Percentiles rank a stretch among this genome's conserved stretches.
Evolutionary conservation across 2,329 filamentous ascomycete genomes (phyloP).

Genomic region (Cercospora canescens): DNA sequence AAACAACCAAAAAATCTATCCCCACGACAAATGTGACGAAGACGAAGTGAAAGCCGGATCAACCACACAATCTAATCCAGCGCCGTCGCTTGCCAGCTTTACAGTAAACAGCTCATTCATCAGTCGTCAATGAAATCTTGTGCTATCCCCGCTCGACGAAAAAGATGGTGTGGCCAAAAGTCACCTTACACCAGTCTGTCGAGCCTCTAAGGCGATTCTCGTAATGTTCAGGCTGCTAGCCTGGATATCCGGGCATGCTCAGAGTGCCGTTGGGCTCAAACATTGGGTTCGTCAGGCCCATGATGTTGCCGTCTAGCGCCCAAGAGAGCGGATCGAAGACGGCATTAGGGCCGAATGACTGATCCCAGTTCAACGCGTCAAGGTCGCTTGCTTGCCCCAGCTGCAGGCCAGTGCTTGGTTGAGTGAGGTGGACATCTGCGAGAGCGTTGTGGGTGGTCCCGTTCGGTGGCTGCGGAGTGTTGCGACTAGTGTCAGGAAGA

Average conservation of each 20-base stretch:
- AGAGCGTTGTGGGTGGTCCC: slow-evolving; percentile 15
- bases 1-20: neutral
- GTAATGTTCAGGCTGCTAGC: slow-evolving; percentile 1
- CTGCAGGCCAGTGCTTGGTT: slow-evolving; percentile 17
- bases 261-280: slow-evolving; percentile 17
- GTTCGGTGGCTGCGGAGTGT: slow-evolving; percentile 28
- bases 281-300: slow-evolving; percentile 20
- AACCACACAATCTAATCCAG: neutral
- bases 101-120: neutral
- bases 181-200: neutral
- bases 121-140: neutral
- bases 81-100: neutral
- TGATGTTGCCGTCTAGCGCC: slow-evolving; percentile 81
- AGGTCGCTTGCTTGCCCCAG: slow-evolving; percentile 21
- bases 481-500: slow-evolving; percentile 31
- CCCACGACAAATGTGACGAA: neutral
- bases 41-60: neutral
- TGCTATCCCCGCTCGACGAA: neutral
- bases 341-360: slow-evolving; percentile 60
- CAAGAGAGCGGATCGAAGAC: slow-evolving; percentile 92
- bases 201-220: neutral
- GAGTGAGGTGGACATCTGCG: slow-evolving; percentile 14
- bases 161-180: neutral
- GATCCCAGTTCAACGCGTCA: slow-evolving; percentile 34
- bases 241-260: slow-evolving; percentile 12